Base-by-base conservation (phyloP, 2,329 filamentous ascomycete species). In the Fusarium marasasianum region DNA sequence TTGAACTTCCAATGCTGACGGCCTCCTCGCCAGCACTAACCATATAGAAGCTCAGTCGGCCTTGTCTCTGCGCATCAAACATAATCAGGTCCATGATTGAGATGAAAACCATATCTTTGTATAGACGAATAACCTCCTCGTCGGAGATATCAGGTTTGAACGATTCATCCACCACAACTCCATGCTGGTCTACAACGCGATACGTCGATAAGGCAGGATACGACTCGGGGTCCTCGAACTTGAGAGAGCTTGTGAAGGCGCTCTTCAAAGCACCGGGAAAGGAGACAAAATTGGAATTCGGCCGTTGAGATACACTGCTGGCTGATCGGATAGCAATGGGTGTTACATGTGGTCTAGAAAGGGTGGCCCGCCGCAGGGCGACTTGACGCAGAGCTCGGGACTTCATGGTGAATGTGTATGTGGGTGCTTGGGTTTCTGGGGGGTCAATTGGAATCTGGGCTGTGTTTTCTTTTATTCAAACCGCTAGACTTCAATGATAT, bases 181-280 rank as follows among this genome's bases (percentile, higher is more conserved):
- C 96, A 81, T 98, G 91, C 76, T 97, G 95, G 82, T 97, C 93
- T 80, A 99, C 92, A 33, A 96, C 91, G 55, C 96, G 93, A 85
- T 97, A 99, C 9, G 96, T 98, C 33, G 95, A 91, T 80, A 99
- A 93, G 10, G 95, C 92, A 40, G 91, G 87, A 77, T 92, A 89
- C 59, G 91, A 89, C 45, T 91, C 88, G 2, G 95, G 93, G 56
- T 90, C 89, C 63, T 94, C 90, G 83, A 98, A 98, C 45, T 88
- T 86, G 82, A 98, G 91, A 1, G 88, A 87, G 74, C 90, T 92
- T 9, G 94, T 97, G 83, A 99, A 99, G 72, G 94, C 94, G 81
- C 94, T 98, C 82, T 98, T 96, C 58, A 98, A 87, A 2, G 96
- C 96, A n/a, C 96, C 96, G 0, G 96, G 96, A 76, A 99, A 99